Conservation (phyloP, 73 alveolate species). For the Symbiodinium pilosum region DNA sequence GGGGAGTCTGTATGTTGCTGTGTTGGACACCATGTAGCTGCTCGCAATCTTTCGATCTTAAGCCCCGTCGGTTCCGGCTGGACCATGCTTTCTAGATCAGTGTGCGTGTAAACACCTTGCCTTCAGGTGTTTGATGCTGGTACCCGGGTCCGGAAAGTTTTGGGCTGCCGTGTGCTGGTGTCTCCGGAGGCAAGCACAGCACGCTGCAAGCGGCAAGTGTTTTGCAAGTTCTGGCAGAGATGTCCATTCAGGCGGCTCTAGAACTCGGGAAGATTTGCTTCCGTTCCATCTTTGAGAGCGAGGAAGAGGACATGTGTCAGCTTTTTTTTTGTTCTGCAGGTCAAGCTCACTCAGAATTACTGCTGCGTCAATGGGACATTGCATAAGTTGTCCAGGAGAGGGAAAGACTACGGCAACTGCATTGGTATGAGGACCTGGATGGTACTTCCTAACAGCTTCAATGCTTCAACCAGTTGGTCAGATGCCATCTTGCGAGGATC, state of each 20-base stretch:
- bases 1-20: background rate
- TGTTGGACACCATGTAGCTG: background rate
- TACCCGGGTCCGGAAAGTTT: conserved; percentile 56
- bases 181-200: conserved; percentile 53
- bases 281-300: conserved; percentile 59
- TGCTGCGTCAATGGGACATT: background rate
- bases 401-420: conserved; percentile 45
- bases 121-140: conserved; percentile 77
- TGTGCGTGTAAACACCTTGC: too few species aligned
- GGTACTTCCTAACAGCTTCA: background rate
- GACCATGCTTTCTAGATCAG: too few species aligned
- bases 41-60: background rate
- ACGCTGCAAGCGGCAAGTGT: background rate
- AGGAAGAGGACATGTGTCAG: conserved; percentile 35
- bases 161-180: conserved; percentile 79
- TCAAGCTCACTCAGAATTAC: background rate
- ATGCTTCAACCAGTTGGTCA: background rate
- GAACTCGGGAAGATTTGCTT: conserved; percentile 69
- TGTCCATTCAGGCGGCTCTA: conserved; percentile 16
- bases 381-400: conserved; percentile 14
- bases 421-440: conserved; percentile 34
- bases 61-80: too few species aligned
- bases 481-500: conserved; percentile 21
- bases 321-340: background rate
- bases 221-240: background rate